phyloP scores from a whole-genome alignment of 176 grass and related monocot species.

The Typha latifolia region DNA sequence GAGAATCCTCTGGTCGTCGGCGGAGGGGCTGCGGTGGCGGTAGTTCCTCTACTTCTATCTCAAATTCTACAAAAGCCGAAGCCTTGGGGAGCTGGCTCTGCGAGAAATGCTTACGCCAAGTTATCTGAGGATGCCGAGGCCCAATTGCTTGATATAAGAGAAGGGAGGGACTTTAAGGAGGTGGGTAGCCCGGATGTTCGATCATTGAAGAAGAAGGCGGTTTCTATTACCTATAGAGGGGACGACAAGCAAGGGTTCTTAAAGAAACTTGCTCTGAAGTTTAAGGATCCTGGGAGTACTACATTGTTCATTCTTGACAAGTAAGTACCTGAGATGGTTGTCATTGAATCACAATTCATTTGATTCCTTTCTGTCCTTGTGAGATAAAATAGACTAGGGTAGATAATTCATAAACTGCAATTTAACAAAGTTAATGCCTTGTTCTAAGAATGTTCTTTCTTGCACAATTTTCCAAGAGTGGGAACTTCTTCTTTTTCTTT shows the following conservation, averaged over 20 bases:
- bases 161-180: slow-evolving; percentile 43
- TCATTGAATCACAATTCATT: neutral
- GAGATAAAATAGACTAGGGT: too few species aligned
- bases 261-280: slow-evolving; percentile 53
- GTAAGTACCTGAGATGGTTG: slow-evolving; percentile 33
- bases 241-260: slow-evolving; percentile 81
- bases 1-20: slow-evolving; percentile 25
- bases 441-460: too few species aligned
- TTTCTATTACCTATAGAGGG: slow-evolving; percentile 44
- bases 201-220: slow-evolving; percentile 64
- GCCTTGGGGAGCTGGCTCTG: slow-evolving; percentile 41
- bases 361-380: neutral
- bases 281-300: slow-evolving; percentile 87
- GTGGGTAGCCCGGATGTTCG: slow-evolving; percentile 48
- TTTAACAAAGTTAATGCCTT: too few species aligned
- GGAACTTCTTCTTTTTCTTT: too few species aligned
- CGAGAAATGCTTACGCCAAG: slow-evolving; percentile 43
- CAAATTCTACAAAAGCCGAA: slow-evolving; percentile 45
- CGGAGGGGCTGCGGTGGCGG: slow-evolving; percentile 29
- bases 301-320: slow-evolving; percentile 86
- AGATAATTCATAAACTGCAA: too few species aligned
- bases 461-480: too few species aligned
- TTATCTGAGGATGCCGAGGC: slow-evolving; percentile 44
- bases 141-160: slow-evolving; percentile 88
- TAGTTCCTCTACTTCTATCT: slow-evolving; percentile 45